Evolutionary conservation across 2,329 filamentous ascomycete genomes (phyloP).

Genomic region (Endoconidiophora polonica): DNA sequence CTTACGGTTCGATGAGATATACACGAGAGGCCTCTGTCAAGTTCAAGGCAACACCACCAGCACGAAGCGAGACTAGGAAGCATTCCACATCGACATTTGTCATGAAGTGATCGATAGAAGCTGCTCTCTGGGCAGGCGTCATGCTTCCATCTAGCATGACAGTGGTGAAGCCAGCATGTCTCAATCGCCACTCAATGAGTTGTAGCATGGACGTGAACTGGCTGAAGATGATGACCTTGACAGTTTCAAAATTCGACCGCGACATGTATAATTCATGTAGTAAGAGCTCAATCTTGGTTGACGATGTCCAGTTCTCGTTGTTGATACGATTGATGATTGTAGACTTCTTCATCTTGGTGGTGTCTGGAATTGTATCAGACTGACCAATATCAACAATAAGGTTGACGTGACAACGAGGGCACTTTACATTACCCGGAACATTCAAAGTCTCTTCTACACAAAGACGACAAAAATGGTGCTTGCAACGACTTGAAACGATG

Average conservation of each 20-base stretch:
- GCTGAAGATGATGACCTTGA: constrained; percentile 95
- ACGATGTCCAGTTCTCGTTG: constrained; percentile 97
- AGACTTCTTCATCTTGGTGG: constrained; percentile 64
- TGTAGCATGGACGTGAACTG: constrained; percentile 97
- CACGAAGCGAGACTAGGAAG: constrained; percentile 90
- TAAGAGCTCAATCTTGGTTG: constrained; percentile 92
- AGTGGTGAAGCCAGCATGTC: constrained; percentile 90
- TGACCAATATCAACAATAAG: constrained; percentile 87
- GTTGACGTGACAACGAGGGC: constrained; percentile 80
- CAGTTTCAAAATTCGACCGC: constrained; percentile 77
- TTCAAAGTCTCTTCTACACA: constrained; percentile 41
- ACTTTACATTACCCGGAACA: constrained; percentile 62
- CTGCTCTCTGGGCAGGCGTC: constrained; percentile 84
- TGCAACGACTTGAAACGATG: constrained; percentile 78
- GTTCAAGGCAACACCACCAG: constrained; percentile 88
- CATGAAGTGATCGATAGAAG: constrained; percentile 94
- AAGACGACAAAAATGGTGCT: constrained; percentile 50
- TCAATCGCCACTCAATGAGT: constrained; percentile 89
- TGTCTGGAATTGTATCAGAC: constrained; percentile 81
- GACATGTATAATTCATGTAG: constrained; percentile 88
- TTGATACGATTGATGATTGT: constrained; percentile 98
- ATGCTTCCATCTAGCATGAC: constrained; percentile 98
- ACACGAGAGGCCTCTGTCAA: constrained; percentile 87
- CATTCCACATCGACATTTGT: constrained; percentile 85
- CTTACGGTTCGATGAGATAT: constrained; percentile 90